Evolutionary conservation across 2,329 filamentous ascomycete species (phyloP).

Genomic region (Colletotrichum chrysophilum): DNA sequence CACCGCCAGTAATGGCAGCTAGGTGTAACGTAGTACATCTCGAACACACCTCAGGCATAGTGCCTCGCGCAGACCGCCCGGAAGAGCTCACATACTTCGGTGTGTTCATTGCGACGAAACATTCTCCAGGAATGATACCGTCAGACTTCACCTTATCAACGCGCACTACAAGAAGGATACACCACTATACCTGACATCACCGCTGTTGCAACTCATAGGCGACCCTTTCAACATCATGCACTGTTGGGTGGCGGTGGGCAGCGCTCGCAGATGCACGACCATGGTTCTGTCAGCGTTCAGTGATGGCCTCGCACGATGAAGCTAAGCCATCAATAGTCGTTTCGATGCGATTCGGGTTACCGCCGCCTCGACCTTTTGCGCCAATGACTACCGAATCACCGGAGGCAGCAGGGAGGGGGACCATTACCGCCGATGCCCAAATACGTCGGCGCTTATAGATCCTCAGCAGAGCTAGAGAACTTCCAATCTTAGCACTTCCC

Average conservation of each 20-base stretch:
- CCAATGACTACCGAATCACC: neutral
- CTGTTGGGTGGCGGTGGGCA: neutral
- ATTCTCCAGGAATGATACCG: too few relatives aligned
- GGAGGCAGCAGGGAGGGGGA: neutral
- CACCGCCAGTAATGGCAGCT: neutral
- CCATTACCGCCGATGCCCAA: neutral
- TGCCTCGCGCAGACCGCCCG: neutral
- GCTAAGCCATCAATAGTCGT: neutral
- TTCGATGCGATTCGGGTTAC: neutral
- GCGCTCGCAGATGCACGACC: neutral
- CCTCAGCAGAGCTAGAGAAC: neutral
- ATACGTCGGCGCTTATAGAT: neutral
- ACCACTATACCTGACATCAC: too few relatives aligned
- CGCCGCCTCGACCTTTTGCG: neutral
- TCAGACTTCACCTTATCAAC: too few relatives aligned
- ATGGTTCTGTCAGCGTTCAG: neutral
- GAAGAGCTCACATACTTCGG: too few relatives aligned
- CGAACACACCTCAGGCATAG: neutral
- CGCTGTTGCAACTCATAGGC: neutral
- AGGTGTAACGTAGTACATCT: neutral
- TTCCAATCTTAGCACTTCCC: neutral
- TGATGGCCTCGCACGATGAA: neutral
- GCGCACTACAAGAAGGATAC: too few relatives aligned
- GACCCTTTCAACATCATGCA: neutral
- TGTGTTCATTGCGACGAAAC: too few relatives aligned